phyloP scores from a whole-genome alignment of 2,329 filamentous ascomycete genomes.

The Dothistroma septosporum region DNA sequence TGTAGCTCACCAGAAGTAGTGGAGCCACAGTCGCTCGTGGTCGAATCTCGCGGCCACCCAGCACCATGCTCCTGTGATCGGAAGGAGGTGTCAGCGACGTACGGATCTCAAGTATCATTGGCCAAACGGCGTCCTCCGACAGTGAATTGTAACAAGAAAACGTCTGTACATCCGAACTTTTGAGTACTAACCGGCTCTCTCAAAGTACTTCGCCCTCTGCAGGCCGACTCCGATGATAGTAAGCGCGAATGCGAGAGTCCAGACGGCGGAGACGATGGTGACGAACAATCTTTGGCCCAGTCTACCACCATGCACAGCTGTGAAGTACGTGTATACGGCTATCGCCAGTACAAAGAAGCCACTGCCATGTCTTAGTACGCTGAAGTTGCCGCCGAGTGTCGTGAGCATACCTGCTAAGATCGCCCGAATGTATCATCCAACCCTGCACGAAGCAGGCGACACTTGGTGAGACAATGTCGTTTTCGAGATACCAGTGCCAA shows the following conservation, averaged over 20 bases:
- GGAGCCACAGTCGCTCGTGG: constrained; percentile 47
- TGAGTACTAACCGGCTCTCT: constrained; percentile 46
- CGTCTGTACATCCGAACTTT: neutral
- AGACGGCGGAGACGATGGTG: constrained; percentile 46
- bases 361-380: constrained; percentile 47
- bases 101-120: neutral
- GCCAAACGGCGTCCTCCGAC: too few species aligned
- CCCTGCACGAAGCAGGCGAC: constrained; percentile 61
- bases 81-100: neutral
- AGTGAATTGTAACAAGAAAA: too few species aligned
- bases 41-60: constrained; percentile 59
- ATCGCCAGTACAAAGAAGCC: constrained; percentile 65
- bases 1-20: neutral
- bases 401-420: constrained; percentile 51
- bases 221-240: constrained; percentile 50
- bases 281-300: constrained; percentile 52
- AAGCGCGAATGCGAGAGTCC: constrained; percentile 58
- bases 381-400: neutral
- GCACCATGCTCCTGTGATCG: constrained; percentile 55
- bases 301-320: constrained; percentile 55
- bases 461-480: constrained; percentile 53
- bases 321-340: constrained; percentile 62
- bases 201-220: constrained; percentile 50
- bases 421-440: constrained; percentile 64
- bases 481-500: constrained; percentile 52